Percentiles rank a stretch among this genome's conserved stretches.
Conservation (phyloP, 306 rosid genomes). For the Spatholobus suberectus region DNA sequence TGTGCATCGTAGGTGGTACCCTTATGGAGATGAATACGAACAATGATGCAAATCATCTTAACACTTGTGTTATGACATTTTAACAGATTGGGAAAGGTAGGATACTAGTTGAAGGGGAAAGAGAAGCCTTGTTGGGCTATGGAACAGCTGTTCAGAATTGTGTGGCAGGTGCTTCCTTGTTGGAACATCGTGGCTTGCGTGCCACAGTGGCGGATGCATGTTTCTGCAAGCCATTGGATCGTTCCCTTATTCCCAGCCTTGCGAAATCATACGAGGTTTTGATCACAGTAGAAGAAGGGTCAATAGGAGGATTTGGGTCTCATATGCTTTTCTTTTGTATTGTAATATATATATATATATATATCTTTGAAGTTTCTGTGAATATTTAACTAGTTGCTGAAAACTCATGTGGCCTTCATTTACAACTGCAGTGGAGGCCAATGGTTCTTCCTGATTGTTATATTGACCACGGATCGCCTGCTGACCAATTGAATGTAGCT, state of each 20-base stretch:
- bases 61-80: slow-evolving; percentile 36
- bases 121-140: slow-evolving; percentile 88
- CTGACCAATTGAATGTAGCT: slow-evolving; percentile 66
- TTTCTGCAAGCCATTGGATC: slow-evolving; percentile 92
- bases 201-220: slow-evolving; percentile 60
- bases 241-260: slow-evolving; percentile 68
- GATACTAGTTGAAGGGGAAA: slow-evolving; percentile 82
- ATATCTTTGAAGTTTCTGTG: background rate
- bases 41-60: slow-evolving; percentile 1
- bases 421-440: slow-evolving; percentile 84
- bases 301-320: slow-evolving; percentile 92
- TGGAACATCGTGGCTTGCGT: slow-evolving; percentile 58
- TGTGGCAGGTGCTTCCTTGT: slow-evolving; percentile 64
- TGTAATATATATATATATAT: too few relatives aligned
- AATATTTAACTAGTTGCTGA: background rate
- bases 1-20: too few relatives aligned
- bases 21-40: too few relatives aligned
- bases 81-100: slow-evolving; percentile 81
- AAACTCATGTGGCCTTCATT: slow-evolving; percentile 12
- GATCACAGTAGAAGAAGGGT: slow-evolving; percentile 94
- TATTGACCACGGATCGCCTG: slow-evolving; percentile 79
- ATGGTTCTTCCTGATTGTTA: slow-evolving; percentile 85
- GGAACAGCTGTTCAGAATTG: slow-evolving; percentile 85
- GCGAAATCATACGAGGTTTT: slow-evolving; percentile 77
- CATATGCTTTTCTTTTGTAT: slow-evolving; percentile 46